Conservation (phyloP, 2,329 filamentous ascomycete species). For the Alternaria longipes region DNA sequence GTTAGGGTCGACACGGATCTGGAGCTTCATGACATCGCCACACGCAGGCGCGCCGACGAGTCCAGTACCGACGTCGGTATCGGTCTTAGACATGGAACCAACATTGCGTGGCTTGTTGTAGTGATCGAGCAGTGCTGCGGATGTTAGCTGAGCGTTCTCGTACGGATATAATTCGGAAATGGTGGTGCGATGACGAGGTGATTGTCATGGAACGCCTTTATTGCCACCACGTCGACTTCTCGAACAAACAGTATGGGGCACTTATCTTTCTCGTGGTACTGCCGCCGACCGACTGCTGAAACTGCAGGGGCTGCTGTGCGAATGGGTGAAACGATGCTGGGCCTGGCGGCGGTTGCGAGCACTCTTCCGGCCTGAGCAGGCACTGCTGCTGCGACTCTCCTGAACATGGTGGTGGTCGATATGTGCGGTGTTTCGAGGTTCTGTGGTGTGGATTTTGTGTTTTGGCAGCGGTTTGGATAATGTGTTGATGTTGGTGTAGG, state of each 20-base stretch:
- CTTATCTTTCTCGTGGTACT: conserved; percentile 74
- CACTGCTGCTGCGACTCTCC: conserved; percentile 63
- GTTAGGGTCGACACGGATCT: conserved; percentile 89
- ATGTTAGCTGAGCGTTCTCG: conserved; percentile 51
- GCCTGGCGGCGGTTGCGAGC: conserved; percentile 59
- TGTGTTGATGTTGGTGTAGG: conserved; percentile 31
- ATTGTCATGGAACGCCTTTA: conserved; percentile 9
- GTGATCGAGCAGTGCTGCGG: conserved; percentile 73
- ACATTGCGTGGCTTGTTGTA: conserved; percentile 83
- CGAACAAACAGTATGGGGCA: conserved; percentile 28
- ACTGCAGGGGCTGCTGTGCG: conserved; percentile 55
- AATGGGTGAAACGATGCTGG: conserved; percentile 59
- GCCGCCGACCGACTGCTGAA: conserved; percentile 54
- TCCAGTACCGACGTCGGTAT: conserved; percentile 85
- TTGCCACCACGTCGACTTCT: conserved; percentile 24
- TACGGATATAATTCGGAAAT: neutral
- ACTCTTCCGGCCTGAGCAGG: conserved; percentile 63
- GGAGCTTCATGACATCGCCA: conserved; percentile 92
- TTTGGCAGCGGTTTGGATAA: conserved; percentile 10
- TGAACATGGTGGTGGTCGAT: conserved; percentile 61
- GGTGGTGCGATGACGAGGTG: conserved; percentile 13
- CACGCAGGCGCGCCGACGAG: conserved; percentile 91
- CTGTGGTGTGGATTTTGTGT: neutral
- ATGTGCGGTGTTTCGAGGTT: conserved; percentile 22
- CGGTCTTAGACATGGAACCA: conserved; percentile 80